These are phyloP conservation scores for Pezicula radicicola DNA, from an alignment of 2,329 filamentous ascomycete species.

Conservation along the genomic window DNA sequence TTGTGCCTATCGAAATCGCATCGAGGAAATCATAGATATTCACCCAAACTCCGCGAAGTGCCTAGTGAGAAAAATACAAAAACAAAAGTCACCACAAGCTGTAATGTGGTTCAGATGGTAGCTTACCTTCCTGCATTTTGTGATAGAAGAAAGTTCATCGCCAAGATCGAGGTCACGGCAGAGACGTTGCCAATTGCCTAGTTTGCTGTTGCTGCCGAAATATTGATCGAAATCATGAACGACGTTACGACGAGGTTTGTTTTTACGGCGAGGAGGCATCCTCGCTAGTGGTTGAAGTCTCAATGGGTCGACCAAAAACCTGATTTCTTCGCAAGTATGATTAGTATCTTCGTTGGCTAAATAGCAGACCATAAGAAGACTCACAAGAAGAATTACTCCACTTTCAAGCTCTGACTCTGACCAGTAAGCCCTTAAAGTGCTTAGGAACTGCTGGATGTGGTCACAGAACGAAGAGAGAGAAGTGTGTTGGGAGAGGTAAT, in stretches of 20 bases:
- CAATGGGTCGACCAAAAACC: too few species aligned
- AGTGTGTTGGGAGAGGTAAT: too few species aligned
- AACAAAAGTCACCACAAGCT: not conserved
- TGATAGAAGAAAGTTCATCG: slow-evolving; percentile 37
- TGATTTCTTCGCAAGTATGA: too few species aligned
- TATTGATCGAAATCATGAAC: slow-evolving; percentile 15
- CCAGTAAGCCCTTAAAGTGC: too few species aligned
- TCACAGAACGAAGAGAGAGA: too few species aligned
- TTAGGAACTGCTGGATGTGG: too few species aligned
- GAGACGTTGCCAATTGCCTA: slow-evolving; percentile 43
- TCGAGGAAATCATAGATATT: slow-evolving; percentile 48
- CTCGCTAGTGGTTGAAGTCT: too few species aligned
- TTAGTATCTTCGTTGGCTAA: too few species aligned
- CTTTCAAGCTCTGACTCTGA: too few species aligned
- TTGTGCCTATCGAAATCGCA: slow-evolving; percentile 23
- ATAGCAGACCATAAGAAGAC: too few species aligned
- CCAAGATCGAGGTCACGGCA: slow-evolving; percentile 40
- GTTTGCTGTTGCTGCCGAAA: slow-evolving; percentile 18
- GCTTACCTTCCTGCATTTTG: slow-evolving; percentile 41
- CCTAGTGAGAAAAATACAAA: slow-evolving; percentile 27
- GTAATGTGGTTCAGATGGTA: not conserved
- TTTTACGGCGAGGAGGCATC: not conserved
- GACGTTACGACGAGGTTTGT: not conserved
- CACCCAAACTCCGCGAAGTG: slow-evolving; percentile 38
- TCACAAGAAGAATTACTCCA: too few species aligned